A percentile compares a stretch with the other conserved stretches of the same genome.
These are phyloP conservation scores for Trypanosoma caninum DNA, from an alignment of 208 protist genomes.

Conservation along the genomic window DNA sequence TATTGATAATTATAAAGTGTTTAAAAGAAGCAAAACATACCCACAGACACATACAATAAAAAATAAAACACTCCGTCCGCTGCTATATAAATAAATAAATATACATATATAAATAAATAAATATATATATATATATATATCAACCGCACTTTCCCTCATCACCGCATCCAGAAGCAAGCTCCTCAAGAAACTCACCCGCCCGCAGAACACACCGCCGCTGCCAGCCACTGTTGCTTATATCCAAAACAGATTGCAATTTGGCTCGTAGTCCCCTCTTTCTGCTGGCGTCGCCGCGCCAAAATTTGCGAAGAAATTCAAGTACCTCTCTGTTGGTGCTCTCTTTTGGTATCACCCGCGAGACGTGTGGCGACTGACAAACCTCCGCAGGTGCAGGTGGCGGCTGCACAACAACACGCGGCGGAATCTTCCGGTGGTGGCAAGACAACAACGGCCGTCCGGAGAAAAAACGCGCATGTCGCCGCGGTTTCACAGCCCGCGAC, in stretches of 20 bases:
- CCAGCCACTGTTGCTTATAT: neutral
- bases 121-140: neutral
- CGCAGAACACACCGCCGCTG: constrained; percentile 13
- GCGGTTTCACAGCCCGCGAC: neutral
- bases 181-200: constrained; percentile 12
- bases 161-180: neutral
- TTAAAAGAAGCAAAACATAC: neutral
- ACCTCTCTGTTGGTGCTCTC: constrained; percentile 49
- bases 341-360: constrained; percentile 41
- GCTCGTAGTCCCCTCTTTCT: constrained; percentile 30
- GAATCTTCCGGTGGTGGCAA: neutral
- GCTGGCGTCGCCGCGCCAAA: constrained; percentile 42
- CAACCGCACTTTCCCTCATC: neutral
- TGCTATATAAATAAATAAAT: too few relatives aligned
- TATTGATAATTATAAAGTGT: neutral
- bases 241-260: constrained; percentile 16
- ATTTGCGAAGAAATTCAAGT: constrained; percentile 53
- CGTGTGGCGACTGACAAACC: constrained; percentile 19
- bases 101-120: neutral
- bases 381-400: neutral
- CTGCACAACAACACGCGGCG: constrained; percentile 6
- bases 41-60: neutral
- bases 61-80: neutral
- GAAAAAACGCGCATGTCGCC: neutral
- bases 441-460: constrained; percentile 1